Evolutionary conservation across 129 eudicot genomes (phyloP).

Genomic region (Flaveria sonorensis): DNA sequence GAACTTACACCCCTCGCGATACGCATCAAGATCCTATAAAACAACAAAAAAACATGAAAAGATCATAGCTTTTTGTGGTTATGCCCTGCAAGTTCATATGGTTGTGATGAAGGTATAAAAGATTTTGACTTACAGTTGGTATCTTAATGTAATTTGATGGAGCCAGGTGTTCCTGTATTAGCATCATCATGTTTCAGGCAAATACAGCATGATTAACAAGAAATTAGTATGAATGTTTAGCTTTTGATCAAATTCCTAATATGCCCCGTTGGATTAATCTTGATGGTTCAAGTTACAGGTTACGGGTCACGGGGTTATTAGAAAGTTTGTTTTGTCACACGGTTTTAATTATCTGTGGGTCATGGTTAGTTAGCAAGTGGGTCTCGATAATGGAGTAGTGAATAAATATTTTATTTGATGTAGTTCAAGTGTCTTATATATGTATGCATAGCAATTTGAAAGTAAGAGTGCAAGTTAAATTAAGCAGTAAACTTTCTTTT

Average conservation of each 20-base stretch:
- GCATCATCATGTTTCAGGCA: conserved; percentile 16
- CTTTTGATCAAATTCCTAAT: neutral
- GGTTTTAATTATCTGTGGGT: no score
- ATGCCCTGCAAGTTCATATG: conserved; percentile 23
- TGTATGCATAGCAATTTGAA: no score
- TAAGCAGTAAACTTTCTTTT: no score
- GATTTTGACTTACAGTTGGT: conserved; percentile 73
- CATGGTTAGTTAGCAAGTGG: no score
- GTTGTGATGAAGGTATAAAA: conserved; percentile 1
- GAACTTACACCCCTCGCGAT: conserved; percentile 63
- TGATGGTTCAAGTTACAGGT: no score
- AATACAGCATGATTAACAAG: conserved; percentile 12
- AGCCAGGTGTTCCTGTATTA: conserved; percentile 67
- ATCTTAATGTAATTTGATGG: conserved; percentile 79
- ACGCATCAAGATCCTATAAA: conserved; percentile 56
- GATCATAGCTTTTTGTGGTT: conserved; percentile 8
- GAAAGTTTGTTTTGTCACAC: no score
- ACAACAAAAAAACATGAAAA: neutral
- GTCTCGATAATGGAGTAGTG: no score
- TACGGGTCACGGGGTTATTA: no score
- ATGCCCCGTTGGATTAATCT: neutral
- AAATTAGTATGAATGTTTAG: neutral
- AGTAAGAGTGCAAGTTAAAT: no score
- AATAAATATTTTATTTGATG: no score
- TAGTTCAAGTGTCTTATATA: no score